These are phyloP conservation scores for Blyttiomyces sp. DNA, from an alignment of 371 early-diverging fungal genomes.

Conservation along the genomic window DNA sequence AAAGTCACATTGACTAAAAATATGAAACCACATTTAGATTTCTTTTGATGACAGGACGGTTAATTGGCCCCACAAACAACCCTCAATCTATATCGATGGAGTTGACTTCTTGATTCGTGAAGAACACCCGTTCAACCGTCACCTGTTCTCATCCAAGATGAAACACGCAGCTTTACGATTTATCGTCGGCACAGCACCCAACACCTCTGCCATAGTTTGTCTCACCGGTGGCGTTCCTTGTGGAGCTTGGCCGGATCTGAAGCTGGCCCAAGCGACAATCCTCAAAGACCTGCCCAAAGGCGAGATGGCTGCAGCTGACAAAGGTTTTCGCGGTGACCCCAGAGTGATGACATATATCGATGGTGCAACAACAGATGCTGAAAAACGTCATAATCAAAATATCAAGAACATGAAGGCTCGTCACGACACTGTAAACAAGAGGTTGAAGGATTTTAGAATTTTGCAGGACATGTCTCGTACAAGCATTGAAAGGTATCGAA, in stretches of 20 bases:
- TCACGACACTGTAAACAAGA: constrained; percentile 9
- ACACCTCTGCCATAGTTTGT: not conserved
- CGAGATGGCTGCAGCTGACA: not conserved
- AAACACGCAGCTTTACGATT: constrained; percentile 2
- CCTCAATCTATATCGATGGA: not conserved
- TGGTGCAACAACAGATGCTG: no score
- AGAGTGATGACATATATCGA: no score
- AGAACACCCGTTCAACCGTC: not conserved
- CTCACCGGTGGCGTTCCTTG: not conserved
- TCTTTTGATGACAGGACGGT: not conserved
- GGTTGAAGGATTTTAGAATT: constrained; percentile 4
- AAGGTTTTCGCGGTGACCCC: no score
- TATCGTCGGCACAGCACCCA: not conserved
- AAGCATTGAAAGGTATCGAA: no score
- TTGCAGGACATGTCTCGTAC: no score
- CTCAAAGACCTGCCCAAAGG: not conserved
- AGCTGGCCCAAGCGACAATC: not conserved
- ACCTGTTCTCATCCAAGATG: not conserved
- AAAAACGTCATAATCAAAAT: not conserved
- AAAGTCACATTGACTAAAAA: no score
- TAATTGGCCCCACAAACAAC: not conserved
- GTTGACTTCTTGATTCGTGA: not conserved
- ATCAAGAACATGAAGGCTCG: not conserved
- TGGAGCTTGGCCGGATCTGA: not conserved
- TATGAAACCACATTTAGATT: no score